Evolutionary conservation across 306 rosid species (phyloP), one percentile per base, ranked within the genome.

Genomic region (cucumber (Cucumis sativus)): DNA sequence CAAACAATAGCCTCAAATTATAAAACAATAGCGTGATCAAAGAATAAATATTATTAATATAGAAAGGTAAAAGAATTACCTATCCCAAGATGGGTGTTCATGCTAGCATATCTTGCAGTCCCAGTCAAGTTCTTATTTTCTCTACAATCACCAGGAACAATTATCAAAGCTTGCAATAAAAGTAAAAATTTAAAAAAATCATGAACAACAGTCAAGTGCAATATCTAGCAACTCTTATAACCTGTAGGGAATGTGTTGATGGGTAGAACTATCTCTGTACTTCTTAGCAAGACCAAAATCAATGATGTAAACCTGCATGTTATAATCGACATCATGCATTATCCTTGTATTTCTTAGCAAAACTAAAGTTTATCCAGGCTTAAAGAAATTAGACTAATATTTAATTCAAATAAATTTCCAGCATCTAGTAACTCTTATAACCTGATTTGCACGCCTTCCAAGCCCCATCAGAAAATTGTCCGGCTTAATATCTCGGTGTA

Each of bases 201-300:
- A 10, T 39, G 47, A 17, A 9, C 52, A 17, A 9, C 52, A 54
- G 37, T n/a, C 7, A 17, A 73, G 10, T 16, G 28, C 60, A 71
- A 74, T 45, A 41, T 16, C 59, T 41, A 67, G 33, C 62, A 45
- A 86, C 81, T 83, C 79, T 57, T 18, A 79, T 61, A 79, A 95
- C 98, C 98, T 95, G 86, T 95, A 92, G 72, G 98, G 98, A 81
- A 95, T 95, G 84, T 95, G 98, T 82, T 89, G 98, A 80, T 91
- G 98, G 49, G 95, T 88, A 78, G 97, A 76, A 84, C 89, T 90
- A 79, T 94, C 98, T 84, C 97, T 83, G 69, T 91, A 94, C 85
- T 94, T 91, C 92, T 94, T 94, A 68, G 98, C 98, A 85, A 94
- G 88, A 80, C 98, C 98, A 83, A 94, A 94, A 79, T 94, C 98